Evolutionary conservation across 345 rosid species (phyloP), one percentile per base, ranked within the genome.

Genomic region (Linum lewisii): DNA sequence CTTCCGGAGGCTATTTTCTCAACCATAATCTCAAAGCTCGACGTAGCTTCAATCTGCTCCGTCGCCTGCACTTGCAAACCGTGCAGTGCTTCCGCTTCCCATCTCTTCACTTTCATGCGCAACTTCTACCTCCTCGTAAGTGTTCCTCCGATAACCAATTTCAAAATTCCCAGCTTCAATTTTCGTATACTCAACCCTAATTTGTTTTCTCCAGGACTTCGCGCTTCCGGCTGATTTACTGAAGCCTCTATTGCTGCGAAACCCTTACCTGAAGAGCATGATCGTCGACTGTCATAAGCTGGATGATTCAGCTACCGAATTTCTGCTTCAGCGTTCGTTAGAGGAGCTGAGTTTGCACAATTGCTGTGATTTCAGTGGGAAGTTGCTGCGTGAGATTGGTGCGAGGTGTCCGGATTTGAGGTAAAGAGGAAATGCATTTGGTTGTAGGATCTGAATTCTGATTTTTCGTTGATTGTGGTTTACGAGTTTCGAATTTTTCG

Each of bases 241-340:
- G 47, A 69, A 79, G 66, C 88, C 88, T 60, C 65, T 91, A 62
- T 69, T 91, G 74, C 88, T 79, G 21, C 84, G 77, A 5, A 92
- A 92, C 73, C 87, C 87, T 25, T 62, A 70, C 50, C 80, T 88
- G 57, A 73, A 65, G 60, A 86, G 86, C 76, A 66, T 92, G 63
- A 92, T 86, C 79, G 77, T 86, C 63, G 89, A 92, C 52, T 92
- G 98, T 56, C 72, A 72, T 54, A 76, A 77, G 21, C 91, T 92
- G 50, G 79, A 79, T 51, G 93, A 88, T 73, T 78, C 84, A 21
- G 78, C 89, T 16, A 73, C 78, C 37, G 68, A 69, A 54, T 50
- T 86, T 8, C 54, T 92, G 59, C 73, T 69, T 56, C 78, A 78
- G 34, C 87, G 90, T 66, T 79, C 90, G 32, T 71, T 92, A 59